A percentile compares a stretch with the other conserved stretches of the same genome.
Evolutionary conservation across 768 basidiomycete genomes (phyloP).

Genomic region (Lentinula guzmanii): DNA sequence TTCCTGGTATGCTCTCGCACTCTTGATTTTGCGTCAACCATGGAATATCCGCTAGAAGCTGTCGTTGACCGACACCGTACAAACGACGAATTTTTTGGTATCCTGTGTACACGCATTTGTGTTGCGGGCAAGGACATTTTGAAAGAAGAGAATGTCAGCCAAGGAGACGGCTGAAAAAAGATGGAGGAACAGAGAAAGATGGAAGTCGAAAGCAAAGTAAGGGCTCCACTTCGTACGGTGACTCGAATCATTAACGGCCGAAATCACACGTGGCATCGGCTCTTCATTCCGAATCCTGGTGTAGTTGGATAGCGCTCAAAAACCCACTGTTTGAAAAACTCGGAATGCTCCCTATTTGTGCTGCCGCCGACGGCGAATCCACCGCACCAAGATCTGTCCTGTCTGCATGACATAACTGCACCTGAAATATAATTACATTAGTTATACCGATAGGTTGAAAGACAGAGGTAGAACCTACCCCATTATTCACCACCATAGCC

Average conservation of each 20-base stretch:
- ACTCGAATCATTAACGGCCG: conserved; percentile 5
- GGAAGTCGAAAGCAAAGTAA: neutral
- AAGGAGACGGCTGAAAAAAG: conserved; percentile 7
- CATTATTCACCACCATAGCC: no score
- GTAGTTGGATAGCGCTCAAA: no score
- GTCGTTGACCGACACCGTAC: conserved; percentile 47
- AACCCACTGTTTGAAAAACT: no score
- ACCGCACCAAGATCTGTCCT: no score
- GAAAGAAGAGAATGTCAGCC: conserved; percentile 3
- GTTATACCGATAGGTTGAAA: no score
- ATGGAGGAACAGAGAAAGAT: conserved; percentile 3
- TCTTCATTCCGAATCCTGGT: neutral
- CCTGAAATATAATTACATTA: no score
- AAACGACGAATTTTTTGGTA: conserved; percentile 28
- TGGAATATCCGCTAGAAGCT: conserved; percentile 35
- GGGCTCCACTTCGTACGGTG: neutral
- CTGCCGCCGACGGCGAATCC: no score
- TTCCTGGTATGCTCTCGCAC: conserved; percentile 72
- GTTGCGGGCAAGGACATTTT: conserved; percentile 38
- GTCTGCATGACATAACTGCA: no score
- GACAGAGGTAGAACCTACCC: no score
- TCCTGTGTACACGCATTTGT: conserved; percentile 36
- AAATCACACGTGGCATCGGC: neutral
- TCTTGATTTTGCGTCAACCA: conserved; percentile 76
- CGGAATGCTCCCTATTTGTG: no score